phyloP scores from a whole-genome alignment of 305 asterid species.

The Caryopteris hybrid region DNA sequence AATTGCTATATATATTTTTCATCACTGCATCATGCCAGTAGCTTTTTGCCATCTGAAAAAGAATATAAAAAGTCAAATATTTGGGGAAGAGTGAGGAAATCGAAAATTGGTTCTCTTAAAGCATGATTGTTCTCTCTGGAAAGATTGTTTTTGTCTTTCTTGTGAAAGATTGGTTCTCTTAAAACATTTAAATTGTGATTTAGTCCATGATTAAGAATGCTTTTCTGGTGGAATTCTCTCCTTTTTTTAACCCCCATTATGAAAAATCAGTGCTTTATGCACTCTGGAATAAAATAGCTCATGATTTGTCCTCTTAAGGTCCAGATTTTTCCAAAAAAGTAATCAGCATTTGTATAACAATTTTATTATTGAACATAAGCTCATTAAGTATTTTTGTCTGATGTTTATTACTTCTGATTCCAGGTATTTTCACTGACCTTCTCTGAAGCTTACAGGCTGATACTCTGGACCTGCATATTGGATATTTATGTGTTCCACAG shows the following conservation, averaged over 20 bases:
- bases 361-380: slow-evolving; percentile 4
- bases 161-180: background rate
- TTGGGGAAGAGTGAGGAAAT: background rate
- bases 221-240: background rate
- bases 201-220: background rate
- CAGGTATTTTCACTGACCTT: slow-evolving; percentile 99
- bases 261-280: background rate
- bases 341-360: background rate
- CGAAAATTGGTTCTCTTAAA: background rate
- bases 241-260: background rate
- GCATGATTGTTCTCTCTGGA: too few relatives aligned
- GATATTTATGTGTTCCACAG: slow-evolving; percentile 65
- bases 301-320: slow-evolving; percentile 1
- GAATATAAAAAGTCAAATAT: background rate
- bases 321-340: background rate
- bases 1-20: background rate
- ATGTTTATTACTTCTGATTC: slow-evolving; percentile 64
- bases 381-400: slow-evolving; percentile 29
- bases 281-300: background rate
- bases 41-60: background rate
- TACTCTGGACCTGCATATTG: slow-evolving; percentile 52
- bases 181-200: background rate
- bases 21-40: background rate
- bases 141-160: too few relatives aligned
- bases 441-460: slow-evolving; percentile 89